phyloP scores from a whole-genome alignment of 108 stramenopile genomes.

The Conticribra guillardii region DNA sequence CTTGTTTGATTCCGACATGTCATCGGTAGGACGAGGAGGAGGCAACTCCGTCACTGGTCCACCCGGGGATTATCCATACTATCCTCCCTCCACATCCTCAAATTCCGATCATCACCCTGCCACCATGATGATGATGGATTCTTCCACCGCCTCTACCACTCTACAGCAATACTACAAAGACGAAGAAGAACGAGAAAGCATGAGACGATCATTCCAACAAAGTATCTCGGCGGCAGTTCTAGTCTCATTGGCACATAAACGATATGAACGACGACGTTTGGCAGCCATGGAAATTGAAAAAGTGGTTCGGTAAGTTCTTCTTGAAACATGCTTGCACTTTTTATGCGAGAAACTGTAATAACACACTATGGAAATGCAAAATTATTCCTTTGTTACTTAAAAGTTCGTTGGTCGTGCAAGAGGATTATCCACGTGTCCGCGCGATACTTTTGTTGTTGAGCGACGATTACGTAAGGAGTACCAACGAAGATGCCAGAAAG shows the following conservation, averaged over 20 bases:
- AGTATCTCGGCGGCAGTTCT: conserved; percentile 80
- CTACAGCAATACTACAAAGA: conserved; percentile 43
- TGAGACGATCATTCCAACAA: conserved; percentile 84
- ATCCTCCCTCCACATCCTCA: conserved; percentile 8
- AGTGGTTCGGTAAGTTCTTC: too few relatives aligned
- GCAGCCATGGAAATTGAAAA: conserved; percentile 94
- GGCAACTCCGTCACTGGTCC: conserved; percentile 11
- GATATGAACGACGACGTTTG: conserved; percentile 85
- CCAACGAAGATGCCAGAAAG: conserved; percentile 89
- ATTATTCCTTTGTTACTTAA: too few relatives aligned
- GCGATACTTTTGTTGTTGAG: conserved; percentile 80
- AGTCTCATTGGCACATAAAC: conserved; percentile 88
- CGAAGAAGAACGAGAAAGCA: conserved; percentile 69
- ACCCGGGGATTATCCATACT: background rate
- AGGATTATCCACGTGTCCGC: conserved; percentile 75
- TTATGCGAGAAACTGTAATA: too few relatives aligned
- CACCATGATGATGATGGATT: conserved; percentile 29
- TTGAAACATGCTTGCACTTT: too few relatives aligned
- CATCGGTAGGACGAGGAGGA: conserved; percentile 37
- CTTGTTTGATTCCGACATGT: conserved; percentile 74
- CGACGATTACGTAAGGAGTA: conserved; percentile 86
- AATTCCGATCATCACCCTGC: background rate
- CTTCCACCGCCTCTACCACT: conserved; percentile 26
- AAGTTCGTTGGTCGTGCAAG: conserved; percentile 64
- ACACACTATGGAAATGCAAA: too few relatives aligned